These are phyloP conservation scores for Graphium sp. DNA, from an alignment of 2,329 filamentous ascomycete genomes.

Conservation along the genomic window DNA sequence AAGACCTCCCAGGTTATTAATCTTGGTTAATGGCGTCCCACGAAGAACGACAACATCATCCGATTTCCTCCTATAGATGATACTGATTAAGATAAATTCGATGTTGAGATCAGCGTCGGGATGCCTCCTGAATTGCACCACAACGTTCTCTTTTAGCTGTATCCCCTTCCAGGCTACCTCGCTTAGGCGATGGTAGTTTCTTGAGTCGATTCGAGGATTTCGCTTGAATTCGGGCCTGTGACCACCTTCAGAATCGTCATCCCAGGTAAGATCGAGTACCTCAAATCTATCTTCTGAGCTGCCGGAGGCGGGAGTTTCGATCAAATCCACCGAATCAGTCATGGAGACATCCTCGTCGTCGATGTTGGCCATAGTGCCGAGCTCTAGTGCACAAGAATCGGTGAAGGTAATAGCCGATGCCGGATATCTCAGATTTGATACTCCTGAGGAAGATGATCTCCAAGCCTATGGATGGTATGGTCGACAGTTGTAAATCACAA, in stretches of 20 bases:
- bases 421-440: too few species aligned
- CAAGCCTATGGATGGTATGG: neutral
- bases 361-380: too few species aligned
- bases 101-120: too few species aligned
- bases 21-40: slow-evolving; percentile 20
- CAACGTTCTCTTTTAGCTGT: neutral
- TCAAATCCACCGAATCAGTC: slow-evolving; percentile 2
- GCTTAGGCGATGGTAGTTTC: slow-evolving; percentile 1
- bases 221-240: neutral
- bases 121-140: slow-evolving; percentile 2
- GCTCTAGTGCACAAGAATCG: too few species aligned
- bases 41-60: too few species aligned
- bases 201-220: slow-evolving; percentile 1
- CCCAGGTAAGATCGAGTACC: slow-evolving; percentile 3
- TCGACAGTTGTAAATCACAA: neutral
- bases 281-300: too few species aligned
- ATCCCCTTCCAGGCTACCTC: slow-evolving; percentile 1
- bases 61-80: too few species aligned
- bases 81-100: too few species aligned
- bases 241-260: neutral
- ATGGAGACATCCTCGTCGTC: slow-evolving; percentile 6
- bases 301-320: too few species aligned
- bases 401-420: too few species aligned
- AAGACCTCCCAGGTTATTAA: slow-evolving; percentile 15
- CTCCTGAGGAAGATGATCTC: too few species aligned